Evolutionary conservation across 2,329 filamentous ascomycete genomes (phyloP).

Genomic region (Periconia sp.): DNA sequence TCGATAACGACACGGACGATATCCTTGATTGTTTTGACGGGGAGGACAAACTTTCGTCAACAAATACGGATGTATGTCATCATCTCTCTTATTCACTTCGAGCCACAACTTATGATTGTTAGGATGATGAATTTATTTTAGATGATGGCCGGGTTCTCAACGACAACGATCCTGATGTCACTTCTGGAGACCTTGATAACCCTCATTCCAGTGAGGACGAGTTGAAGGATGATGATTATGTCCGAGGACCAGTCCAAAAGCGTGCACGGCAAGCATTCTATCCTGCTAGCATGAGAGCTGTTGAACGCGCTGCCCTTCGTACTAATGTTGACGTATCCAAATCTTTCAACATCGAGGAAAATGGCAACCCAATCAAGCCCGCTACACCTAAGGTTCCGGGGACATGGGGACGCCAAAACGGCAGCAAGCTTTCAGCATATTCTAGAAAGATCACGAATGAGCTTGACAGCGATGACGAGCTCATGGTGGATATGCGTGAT

Average conservation of each 20-base stretch:
- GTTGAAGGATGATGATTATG: conserved; percentile 15
- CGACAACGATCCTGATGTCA: too few species aligned
- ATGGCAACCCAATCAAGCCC: conserved; percentile 8
- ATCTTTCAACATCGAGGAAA: conserved; percentile 32
- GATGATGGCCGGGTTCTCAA: too few species aligned
- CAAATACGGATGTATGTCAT: too few species aligned
- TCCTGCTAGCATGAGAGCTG: conserved; percentile 3
- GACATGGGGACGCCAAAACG: conserved; percentile 32
- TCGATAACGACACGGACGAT: neutral
- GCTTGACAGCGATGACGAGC: conserved; percentile 56
- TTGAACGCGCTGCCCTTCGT: conserved; percentile 17
- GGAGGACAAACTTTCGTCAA: too few species aligned
- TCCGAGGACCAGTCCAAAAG: conserved; percentile 21
- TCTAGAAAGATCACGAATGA: conserved; percentile 50
- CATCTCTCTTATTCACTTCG: too few species aligned
- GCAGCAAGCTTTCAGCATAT: conserved; percentile 46
- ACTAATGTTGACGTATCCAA: conserved; percentile 3
- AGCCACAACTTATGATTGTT: too few species aligned
- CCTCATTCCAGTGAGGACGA: neutral
- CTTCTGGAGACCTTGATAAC: neutral
- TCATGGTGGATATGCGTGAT: conserved; percentile 53
- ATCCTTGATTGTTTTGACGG: too few species aligned
- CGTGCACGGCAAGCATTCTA: conserved; percentile 12
- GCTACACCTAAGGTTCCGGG: conserved; percentile 22
- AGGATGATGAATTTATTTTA: too few species aligned